Conservation (phyloP, 78 protist species). For the Anaeramoeba ignava region DNA sequence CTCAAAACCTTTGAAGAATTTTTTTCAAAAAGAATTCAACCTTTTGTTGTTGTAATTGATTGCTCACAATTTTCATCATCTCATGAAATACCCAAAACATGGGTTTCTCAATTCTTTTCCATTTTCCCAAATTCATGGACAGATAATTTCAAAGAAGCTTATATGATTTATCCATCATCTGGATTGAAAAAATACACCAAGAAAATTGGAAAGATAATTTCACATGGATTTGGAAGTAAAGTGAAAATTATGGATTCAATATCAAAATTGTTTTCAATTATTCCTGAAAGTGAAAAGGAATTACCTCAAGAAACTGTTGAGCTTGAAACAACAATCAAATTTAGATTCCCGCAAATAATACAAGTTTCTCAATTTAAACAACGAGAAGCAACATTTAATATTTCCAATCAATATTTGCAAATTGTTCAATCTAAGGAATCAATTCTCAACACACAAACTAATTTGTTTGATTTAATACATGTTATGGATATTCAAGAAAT, state of each 20-base stretch:
- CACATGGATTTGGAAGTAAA: not conserved
- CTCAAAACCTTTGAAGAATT: too few relatives aligned
- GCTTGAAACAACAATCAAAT: not conserved
- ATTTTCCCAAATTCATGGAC: not conserved
- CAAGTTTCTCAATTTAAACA: not conserved
- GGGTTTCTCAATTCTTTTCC: not conserved
- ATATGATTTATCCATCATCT: not conserved
- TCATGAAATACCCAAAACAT: not conserved
- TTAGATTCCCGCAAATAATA: not conserved
- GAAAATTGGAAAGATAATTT: not conserved
- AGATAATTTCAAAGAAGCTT: not conserved
- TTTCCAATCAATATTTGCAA: not conserved
- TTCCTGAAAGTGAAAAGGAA: not conserved
- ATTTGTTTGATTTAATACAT: not conserved
- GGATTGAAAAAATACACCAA: not conserved
- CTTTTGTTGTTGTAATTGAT: not conserved
- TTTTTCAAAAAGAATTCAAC: not conserved
- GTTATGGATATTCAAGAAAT: not conserved
- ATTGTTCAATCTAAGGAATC: not conserved
- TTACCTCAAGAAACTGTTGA: not conserved
- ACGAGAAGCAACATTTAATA: not conserved
- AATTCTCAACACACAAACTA: not conserved
- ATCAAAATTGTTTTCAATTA: not conserved
- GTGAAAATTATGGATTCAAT: not conserved
- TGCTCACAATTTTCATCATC: not conserved